Conservation (phyloP, 176 grass and related monocot species). For the Aegilops longissima region DNA sequence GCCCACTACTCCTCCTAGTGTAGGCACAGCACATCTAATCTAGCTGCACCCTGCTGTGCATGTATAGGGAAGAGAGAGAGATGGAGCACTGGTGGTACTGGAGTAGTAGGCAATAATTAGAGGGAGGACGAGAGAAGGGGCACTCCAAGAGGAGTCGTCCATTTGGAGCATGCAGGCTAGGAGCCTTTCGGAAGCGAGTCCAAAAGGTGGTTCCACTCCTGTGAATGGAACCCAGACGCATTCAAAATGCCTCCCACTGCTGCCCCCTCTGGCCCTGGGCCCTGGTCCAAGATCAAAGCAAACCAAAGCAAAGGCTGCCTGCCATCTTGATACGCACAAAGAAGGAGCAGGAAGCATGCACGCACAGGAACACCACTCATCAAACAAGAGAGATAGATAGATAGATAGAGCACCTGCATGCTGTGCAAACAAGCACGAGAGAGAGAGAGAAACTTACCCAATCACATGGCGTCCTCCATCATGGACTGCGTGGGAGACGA, state of each 20-base stretch:
- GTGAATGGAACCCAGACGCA: slow-evolving; percentile 42
- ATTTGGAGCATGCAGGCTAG: slow-evolving; percentile 36
- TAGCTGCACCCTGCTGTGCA: not conserved
- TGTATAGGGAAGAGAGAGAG: not conserved
- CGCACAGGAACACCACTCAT: slow-evolving; percentile 36
- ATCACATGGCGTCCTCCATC: slow-evolving; percentile 94
- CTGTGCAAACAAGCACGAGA: slow-evolving; percentile 28
- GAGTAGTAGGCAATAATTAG: too few relatives aligned
- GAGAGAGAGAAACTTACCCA: slow-evolving; percentile 45
- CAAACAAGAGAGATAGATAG: not conserved
- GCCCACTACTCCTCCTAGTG: not conserved
- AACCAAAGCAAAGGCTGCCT: slow-evolving; percentile 17
- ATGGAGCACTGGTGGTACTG: too few relatives aligned
- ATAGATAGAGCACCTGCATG: slow-evolving; percentile 7
- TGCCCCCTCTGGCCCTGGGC: not conserved
- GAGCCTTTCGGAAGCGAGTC: slow-evolving; percentile 41
- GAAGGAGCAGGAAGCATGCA: slow-evolving; percentile 54
- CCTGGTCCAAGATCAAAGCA: slow-evolving; percentile 26
- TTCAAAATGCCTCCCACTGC: slow-evolving; percentile 40
- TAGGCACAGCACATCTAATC: not conserved
- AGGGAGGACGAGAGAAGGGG: not conserved
- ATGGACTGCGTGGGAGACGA: slow-evolving; percentile 91
- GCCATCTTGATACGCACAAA: slow-evolving; percentile 40
- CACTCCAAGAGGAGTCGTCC: not conserved
- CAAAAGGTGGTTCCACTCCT: slow-evolving; percentile 49